Percentiles rank a stretch among this genome's conserved stretches.
Evolutionary conservation across 2,329 filamentous ascomycete species (phyloP).

Genomic region (Emergomyces orientalis): DNA sequence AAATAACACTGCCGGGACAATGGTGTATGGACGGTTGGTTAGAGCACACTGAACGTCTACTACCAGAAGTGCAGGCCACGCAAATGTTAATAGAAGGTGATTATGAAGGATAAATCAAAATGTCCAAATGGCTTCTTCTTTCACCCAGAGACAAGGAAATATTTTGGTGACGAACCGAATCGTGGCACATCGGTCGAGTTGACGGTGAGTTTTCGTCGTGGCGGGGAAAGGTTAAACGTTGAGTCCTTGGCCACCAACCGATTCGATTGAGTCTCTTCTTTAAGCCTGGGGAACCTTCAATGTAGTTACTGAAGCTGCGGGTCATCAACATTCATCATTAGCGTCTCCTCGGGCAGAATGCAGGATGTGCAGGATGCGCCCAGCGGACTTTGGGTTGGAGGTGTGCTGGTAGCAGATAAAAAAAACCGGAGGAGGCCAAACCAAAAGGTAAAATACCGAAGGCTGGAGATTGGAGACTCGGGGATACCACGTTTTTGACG

Average conservation of each 20-base stretch:
- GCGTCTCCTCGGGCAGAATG: background rate
- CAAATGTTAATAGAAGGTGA: background rate
- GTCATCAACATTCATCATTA: slow-evolving; percentile 1
- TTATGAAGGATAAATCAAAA: background rate
- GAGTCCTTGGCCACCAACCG: background rate
- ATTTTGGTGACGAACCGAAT: slow-evolving; percentile 3
- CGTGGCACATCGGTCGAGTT: slow-evolving; percentile 6
- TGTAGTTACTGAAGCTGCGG: background rate
- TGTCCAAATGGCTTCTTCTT: background rate
- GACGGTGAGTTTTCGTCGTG: background rate
- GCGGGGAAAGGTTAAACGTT: background rate
- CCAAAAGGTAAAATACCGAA: background rate
- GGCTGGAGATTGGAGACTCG: background rate
- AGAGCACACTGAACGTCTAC: background rate
- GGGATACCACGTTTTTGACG: background rate
- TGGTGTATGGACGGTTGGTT: background rate
- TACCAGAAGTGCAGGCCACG: background rate
- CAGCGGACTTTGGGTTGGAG: background rate
- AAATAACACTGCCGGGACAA: background rate
- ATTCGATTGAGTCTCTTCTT: background rate
- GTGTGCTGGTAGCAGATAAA: background rate
- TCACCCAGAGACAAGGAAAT: slow-evolving; percentile 1
- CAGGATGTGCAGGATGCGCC: background rate
- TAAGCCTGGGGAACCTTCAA: background rate
- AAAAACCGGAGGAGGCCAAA: background rate